Base-by-base conservation (phyloP, 305 asterid genomes). In the Lippia alba region DNA sequence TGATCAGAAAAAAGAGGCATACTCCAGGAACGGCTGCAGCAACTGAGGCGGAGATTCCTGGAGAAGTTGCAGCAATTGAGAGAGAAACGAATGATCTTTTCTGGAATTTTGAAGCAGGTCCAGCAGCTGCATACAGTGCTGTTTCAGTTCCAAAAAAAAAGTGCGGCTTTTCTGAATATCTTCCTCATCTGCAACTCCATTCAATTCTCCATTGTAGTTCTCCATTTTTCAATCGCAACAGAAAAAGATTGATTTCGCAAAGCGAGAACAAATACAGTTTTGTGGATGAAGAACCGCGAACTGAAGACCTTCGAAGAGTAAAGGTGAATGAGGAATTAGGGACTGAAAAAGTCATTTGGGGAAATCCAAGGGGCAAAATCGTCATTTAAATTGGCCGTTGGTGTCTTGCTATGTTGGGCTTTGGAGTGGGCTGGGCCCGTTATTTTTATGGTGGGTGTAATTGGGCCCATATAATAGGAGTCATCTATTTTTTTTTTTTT, bases 1-100 rank as follows among this genome's bases (percentile, higher is more conserved):
- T 10, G 41, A 12, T 1, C 9, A 55, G 24, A 18, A 40, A 55
- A 59, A 67, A 54, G 6, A 39, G 10, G 56, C 77, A 12, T 85
- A 94, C 99, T 94, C 99, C 58, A 87, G 79, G 63, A 91, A 80
- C n/a, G 91, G 87, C 70, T 82, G 96, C 32, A 94, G 90, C 39
- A 86, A 74, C 39, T 34, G 66, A 10, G 89, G 63, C 56, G 92
- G 56, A 41, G 90, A 83, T 15, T 77, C 80, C 61, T 73, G 91
- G 40, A 89, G 91, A 67, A 91, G 81, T 41, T 64, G 85, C 54
- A 81, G 96, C 44, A 91, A 82, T 72, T 78, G 86, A 72, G 85
- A 61, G 15, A 84, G 65, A 61, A 81, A 77, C 10, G 87, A 67
- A n/a, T 75, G 70, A 54, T 71, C 69, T 14, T 72, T 82, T 46